Base-by-base conservation (phyloP, 495 filamentous ascomycete genomes). In the Sordaria brevicollis region DNA sequence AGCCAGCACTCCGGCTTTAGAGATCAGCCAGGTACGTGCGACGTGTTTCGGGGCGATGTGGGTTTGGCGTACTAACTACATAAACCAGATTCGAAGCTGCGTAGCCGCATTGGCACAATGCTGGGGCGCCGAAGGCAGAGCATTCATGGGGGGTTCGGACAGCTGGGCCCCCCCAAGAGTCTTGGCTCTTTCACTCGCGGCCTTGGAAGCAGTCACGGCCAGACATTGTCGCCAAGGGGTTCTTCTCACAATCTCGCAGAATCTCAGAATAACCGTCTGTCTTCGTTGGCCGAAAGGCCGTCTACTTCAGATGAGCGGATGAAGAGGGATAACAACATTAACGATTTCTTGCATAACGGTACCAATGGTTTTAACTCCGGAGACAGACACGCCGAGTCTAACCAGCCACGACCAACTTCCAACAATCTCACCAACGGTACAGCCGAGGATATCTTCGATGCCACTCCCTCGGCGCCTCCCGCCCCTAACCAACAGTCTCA, bases 21-120 rank as follows among this genome's bases (percentile, higher is more conserved):
- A 69, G 83, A 85, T 25, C 83, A 84, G 13, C 76, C 84, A 74
- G 82, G 84, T 87, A 73, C 73, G 80, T 62, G 49, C 25, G 25
- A 25, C 49, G 5, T 5, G 29, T 62, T 17, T 62, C 25, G 71
- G 37, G 19, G 29, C 0, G 15, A 67, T 39, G 66, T 9, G 35
- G 15, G 17, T 43, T 35, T 8, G n/a, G 13, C 15, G 8, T 33
- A 38, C 49, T 62, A 62, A 62, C 25, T 29, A 43, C 17, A 10
- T 31, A 6, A 62, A 62, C 11, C 67, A 78, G 84, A 86, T 73
- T 84, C 84, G 75, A 79, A 82, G 67, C 69, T 83, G 80, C 81
- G 92, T 13, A 89, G 89, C 74, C 86, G 91, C 67, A 84, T 94
- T 41, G 92, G 92, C 7, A 94, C 92, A n/a, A 92, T 94, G 77